These are phyloP conservation scores for Citrus mangshanensis DNA, from an alignment of 345 rosid species.

Conservation along the genomic window DNA sequence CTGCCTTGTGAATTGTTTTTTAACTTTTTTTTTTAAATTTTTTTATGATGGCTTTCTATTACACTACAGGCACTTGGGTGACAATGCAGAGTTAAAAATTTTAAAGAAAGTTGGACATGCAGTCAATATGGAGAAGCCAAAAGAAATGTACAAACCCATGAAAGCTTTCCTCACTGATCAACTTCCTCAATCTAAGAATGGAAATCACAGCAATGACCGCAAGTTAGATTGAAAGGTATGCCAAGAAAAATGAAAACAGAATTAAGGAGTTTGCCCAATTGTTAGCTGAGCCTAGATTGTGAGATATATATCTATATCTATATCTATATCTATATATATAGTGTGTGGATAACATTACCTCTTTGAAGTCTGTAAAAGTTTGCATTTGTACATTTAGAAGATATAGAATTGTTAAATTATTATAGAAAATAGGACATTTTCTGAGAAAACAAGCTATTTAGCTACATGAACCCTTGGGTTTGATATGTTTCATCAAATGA, in stretches of 20 bases:
- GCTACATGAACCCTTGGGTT: background rate
- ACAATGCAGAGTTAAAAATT: slow-evolving; percentile 48
- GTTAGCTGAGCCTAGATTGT: background rate
- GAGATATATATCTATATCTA: background rate
- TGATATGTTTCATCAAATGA: background rate
- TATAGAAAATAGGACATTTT: background rate
- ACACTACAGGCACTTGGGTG: slow-evolving; percentile 57
- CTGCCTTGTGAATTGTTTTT: background rate
- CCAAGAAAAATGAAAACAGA: background rate
- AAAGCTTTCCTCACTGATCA: slow-evolving; percentile 58
- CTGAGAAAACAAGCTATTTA: background rate
- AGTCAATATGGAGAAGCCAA: slow-evolving; percentile 65
- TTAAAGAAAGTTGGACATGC: slow-evolving; percentile 82
- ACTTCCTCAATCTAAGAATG: slow-evolving; percentile 26
- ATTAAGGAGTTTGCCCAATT: background rate
- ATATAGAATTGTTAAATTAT: background rate
- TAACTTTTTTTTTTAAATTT: background rate
- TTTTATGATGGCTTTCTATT: background rate
- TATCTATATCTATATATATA: no score
- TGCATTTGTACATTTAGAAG: background rate
- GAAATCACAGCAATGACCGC: slow-evolving; percentile 25
- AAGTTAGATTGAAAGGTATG: slow-evolving; percentile 30
- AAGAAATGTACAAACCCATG: slow-evolving; percentile 57
- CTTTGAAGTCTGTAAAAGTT: slow-evolving; percentile 3
- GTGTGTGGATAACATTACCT: background rate